Evolutionary conservation across 169 alveolate species (phyloP), one percentile per base, ranked within the genome.

Genomic region (Cryptosporidium felis): DNA sequence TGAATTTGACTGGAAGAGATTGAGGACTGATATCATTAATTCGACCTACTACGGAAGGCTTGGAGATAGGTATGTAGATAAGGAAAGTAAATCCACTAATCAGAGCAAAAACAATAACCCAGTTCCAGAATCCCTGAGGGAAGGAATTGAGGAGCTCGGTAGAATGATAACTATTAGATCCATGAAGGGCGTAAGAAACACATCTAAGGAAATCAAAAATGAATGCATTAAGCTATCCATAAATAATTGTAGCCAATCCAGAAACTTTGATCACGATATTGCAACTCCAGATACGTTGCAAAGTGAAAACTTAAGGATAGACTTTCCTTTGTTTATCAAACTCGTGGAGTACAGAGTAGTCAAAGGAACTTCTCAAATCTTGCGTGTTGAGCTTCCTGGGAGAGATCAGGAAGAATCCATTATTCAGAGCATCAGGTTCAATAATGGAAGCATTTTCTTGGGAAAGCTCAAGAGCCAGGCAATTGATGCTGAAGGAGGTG

Each of bases 311-410:
- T 36, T 56, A n/a, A 74, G 51, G 6, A 45, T 74, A n/a, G 85
- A 74, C 34, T 74, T 74, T 23, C 67, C 65, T 36, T 40, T 74
- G 5, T 74, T 74, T n/a, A n/a, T 53, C 1, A 74, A 74, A 8
- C 28, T 74, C 30, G 85, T 74, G n/a, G 85, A 74, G 40, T 74
- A 18, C 36, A 49, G 85, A 18, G 41, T 74, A 21, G 56, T 74
- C 36, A 74, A 53, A 40, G 85, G 85, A 3, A 74, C 85, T 1
- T 74, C 85, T 8, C 85, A 74, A 23, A 36, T 74, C 40, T 36
- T 74, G 8, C 26, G 85, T 8, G 32, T 74, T 16, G 67, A 53
- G 32, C 45, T 53, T 21, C 85, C 85, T 30, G 67, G 26, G 0
- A 74, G 12, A 36, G 67, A 74, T 10, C 85, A 74, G 56, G 85